phyloP scores from a whole-genome alignment of 2,329 filamentous ascomycete species.

The Aspergillus aculeatinus region DNA sequence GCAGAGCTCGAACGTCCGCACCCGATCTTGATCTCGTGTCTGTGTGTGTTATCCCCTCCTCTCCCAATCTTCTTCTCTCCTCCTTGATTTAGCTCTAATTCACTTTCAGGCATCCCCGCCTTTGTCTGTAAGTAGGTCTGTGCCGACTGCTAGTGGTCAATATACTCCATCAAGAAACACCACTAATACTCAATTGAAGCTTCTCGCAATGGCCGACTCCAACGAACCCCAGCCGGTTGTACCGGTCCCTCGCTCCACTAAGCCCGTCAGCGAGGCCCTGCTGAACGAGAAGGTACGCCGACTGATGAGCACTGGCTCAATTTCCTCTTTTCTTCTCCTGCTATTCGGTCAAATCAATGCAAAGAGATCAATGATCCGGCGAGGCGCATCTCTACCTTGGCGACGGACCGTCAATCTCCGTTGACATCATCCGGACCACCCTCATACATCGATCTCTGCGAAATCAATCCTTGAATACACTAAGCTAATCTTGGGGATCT shows the following conservation, averaged over 20 bases:
- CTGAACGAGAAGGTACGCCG: conserved; percentile 91
- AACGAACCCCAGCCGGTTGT: conserved; percentile 60
- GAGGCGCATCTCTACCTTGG: neutral
- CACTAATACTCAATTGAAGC: conserved; percentile 14
- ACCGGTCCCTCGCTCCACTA: conserved; percentile 67
- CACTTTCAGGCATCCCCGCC: conserved; percentile 18
- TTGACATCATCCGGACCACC: neutral
- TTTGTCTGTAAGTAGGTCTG: conserved; percentile 19
- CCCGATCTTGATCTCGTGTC: conserved; percentile 13
- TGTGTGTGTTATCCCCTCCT: conserved; percentile 13
- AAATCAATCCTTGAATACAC: neutral
- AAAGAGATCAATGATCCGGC: neutral
- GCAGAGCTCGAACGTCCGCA: conserved; percentile 25
- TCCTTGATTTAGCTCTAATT: conserved; percentile 17
- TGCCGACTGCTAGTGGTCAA: neutral
- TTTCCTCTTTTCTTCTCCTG: neutral
- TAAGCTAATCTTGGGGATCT: conserved; percentile 18
- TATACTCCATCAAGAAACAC: neutral
- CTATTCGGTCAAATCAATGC: neutral
- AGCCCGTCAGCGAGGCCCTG: conserved; percentile 93
- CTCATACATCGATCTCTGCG: neutral
- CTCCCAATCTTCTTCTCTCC: conserved; percentile 20
- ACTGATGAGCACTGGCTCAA: neutral
- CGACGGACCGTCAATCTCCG: neutral
- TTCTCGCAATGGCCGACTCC: conserved; percentile 56